Conservation (phyloP, 2,329 filamentous ascomycete genomes). For the Chaetomium strumarium region DNA sequence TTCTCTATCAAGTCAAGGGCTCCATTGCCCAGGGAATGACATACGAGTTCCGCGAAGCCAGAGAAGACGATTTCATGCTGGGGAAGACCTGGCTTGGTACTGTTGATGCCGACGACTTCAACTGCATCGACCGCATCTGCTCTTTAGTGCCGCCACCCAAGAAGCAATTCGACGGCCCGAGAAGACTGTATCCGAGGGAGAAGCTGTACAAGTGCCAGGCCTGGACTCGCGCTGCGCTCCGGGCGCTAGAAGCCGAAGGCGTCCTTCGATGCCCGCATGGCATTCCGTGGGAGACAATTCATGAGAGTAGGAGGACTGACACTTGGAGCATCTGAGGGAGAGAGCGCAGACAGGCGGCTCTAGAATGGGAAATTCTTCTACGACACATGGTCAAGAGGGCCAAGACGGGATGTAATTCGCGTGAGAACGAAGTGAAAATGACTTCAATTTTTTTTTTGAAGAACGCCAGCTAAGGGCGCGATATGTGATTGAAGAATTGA, state of each 20-base stretch:
- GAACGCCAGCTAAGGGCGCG: too few species aligned
- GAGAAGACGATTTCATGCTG: not conserved
- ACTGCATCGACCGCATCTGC: conserved; percentile 1
- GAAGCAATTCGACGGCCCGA: not conserved
- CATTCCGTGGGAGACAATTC: not conserved
- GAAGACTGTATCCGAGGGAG: not conserved
- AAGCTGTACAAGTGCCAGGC: conserved; percentile 1
- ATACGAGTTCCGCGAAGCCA: not conserved
- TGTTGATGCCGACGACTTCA: not conserved
- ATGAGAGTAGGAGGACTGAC: not conserved
- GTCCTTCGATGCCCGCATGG: not conserved
- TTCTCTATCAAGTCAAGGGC: not conserved
- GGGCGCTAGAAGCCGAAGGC: not conserved
- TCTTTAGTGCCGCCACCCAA: not conserved
- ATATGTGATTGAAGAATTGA: too few species aligned
- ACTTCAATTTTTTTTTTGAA: too few species aligned
- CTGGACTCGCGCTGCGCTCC: not conserved
- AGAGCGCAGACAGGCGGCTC: too few species aligned
- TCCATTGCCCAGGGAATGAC: not conserved
- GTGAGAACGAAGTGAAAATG: too few species aligned
- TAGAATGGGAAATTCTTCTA: not conserved
- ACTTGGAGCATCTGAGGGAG: not conserved
- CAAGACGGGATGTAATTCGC: too few species aligned
- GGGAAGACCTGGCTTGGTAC: not conserved
- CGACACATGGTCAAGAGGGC: too few species aligned